These are phyloP conservation scores for Murraya koenigii DNA, from an alignment of 345 rosid species.

Conservation along the genomic window DNA sequence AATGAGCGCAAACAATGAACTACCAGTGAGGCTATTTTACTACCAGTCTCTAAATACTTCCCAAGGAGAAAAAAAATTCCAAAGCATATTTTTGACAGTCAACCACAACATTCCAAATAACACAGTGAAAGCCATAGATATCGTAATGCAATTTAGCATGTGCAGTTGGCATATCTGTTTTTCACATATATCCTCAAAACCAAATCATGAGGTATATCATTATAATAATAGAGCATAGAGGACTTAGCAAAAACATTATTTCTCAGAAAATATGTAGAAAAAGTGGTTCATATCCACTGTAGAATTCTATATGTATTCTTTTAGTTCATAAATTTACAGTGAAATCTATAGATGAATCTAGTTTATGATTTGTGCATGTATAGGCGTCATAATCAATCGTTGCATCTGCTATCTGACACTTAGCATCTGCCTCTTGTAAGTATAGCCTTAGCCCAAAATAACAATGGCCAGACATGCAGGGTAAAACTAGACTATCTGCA, in stretches of 20 bases:
- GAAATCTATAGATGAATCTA: background rate
- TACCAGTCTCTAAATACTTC: background rate
- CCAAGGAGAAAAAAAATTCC: background rate
- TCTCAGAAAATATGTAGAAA: background rate
- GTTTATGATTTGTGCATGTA: background rate
- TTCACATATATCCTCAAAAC: background rate
- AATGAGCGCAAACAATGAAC: constrained; percentile 13
- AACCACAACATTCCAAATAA: background rate
- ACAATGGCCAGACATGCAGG: background rate
- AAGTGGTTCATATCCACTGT: background rate
- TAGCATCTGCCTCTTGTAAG: background rate
- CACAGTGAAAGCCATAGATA: background rate
- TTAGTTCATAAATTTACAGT: background rate
- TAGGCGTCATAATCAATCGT: background rate
- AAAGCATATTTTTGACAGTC: background rate
- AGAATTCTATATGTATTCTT: background rate
- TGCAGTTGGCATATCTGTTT: background rate
- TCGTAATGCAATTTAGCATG: background rate
- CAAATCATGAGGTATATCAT: background rate
- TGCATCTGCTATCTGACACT: background rate
- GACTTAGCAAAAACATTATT: background rate
- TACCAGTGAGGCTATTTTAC: background rate
- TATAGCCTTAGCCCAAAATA: background rate
- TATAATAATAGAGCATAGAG: background rate
- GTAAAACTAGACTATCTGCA: background rate